Base-by-base conservation (phyloP, 306 rosid genomes). In the Prunus armeniaca region DNA sequence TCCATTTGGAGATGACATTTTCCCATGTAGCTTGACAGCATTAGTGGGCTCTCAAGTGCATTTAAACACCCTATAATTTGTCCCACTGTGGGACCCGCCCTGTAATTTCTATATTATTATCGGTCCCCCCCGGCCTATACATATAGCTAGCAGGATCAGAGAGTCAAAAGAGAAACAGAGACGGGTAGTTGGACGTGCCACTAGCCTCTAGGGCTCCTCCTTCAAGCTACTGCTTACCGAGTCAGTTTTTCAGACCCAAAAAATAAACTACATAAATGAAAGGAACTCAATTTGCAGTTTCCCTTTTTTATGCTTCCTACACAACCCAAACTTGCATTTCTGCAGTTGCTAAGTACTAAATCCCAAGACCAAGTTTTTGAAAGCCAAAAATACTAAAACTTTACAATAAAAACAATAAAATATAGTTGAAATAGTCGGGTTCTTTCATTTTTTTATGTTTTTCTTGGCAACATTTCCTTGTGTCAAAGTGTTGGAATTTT, bases 101-200 rank as follows among this genome's bases (percentile, higher is more conserved):
- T 12, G 20, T 47, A 27, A 30, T 71, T 52, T 20, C 24, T 0
- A 62, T 61, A 61, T 41, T 17, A 18, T 11, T 4, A 25, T 9
- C 11, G 32, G 34, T 12, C 17, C 65, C 32, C 32, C 6, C 7
- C 64, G 30, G 10, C 27, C 56, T 12, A 22, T 24, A 17, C 28
- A 20, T 28, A 22, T 46, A 19, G 11, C 25, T 52, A 46, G 14
- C 9, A 17, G 6, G 20, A 69, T 47, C 73, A 28, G 74, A 61
- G 76, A 67, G 89, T 87, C 91, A 85, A 85, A 82, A 67, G 57
- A 68, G 25, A 41, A n/a, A 24, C 12, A 32, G 63, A 83, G 86
- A 83, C 76, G 72, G 89, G 76, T 87, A 65, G 93, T 82, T 87
- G 93, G 87, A 83, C 84, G 67, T 77, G 52, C 76, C 54, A 3